Evolutionary conservation across 495 filamentous ascomycete genomes (phyloP), one percentile per base, ranked within the genome.

Genomic region (Xanthoparmelia taractica): DNA sequence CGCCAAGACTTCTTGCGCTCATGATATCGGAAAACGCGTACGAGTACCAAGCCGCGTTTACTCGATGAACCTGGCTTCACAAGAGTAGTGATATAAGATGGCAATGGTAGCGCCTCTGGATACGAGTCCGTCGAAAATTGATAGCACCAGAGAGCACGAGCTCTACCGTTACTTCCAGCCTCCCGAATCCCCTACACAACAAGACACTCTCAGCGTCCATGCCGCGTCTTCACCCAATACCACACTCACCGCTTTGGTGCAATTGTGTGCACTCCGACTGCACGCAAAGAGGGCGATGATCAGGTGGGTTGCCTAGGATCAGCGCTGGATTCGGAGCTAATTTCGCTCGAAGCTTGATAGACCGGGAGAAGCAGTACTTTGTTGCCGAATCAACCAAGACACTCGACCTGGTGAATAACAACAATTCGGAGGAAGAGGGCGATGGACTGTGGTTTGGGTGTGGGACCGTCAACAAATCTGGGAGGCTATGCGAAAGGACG

Each of bases 301-400:
- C 43, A 78, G 76, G 73, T 75, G 66, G n/a, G 52, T 45, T 18
- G 20, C n/a, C 15, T 13, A 31, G 2, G 33, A 47, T 4, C 0
- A 11, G n/a, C 29, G 15, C 0, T 20, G 60, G 29, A 34, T 20
- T 29, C 31, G 20, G 20, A 15, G 66, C 71, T 63, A 43, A 68
- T 61, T 62, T 20, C 37, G 10, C 0, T 4, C 25, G 10, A 38
- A 75, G 73, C 62, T 56, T 79, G 40, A 73, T 78, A 45, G 75
- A 74, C 54, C 68, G 62, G 34, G 64, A 74, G 17, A 73, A 60
- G 20, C 75, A 85, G 68, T 84, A 81, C 56, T 81, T 84, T 43
- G 70, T 85, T 37, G 83, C 83, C 5, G 82, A 86, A 66, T 72
- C 77, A 31, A 78, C 79, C 5, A 78, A 77, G 61, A 77, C 74